Evolutionary conservation across 441 rosid species (phyloP), one percentile per base, ranked within the genome.

Genomic region (Gossypium davidsonii): DNA sequence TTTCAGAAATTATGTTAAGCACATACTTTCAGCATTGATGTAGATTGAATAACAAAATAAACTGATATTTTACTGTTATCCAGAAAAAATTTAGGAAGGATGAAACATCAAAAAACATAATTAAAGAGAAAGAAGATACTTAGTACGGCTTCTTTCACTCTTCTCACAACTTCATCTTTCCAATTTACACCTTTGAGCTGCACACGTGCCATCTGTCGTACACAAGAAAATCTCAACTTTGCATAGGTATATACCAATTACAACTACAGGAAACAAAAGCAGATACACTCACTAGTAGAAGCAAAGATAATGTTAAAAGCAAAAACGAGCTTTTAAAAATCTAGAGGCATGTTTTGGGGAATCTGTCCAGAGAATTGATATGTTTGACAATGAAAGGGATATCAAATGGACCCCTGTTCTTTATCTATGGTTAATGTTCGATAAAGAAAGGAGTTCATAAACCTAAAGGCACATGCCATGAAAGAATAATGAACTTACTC

Each of bases 101-200:
- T 1, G 39, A 52, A 61, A 60, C 68, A 26, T 11, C 4, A 17
- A 49, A 4, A 63, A 39, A 37, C 28, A 52, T 17, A 46, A 49
- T 28, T 51, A 73, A 70, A 77, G 65, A 72, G 74, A 9, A 78
- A 57, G 67, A 64, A 80, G 67, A 81, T 89, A 94, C 97, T 85
- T 80, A 66, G 79, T 75, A 80, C 90, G 1, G 95, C 93, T 73
- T 89, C 97, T 73, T 83, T 85, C 73, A 92, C 87, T 87, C 82
- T 80, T 78, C 84, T 87, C 81, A 85, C 82, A 79, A 94, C 87
- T 78, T 90, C 95, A 56, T 88, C 92, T 76, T 85, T 90, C 9
- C 42, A 63, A 80, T 71, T 74, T 31, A 89, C 91, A 34, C 87
- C 95, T 17, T 79, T 76, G 25, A 94, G 86, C 78, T 81, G 83